Evolutionary conservation across 2,329 filamentous ascomycete genomes (phyloP), one percentile per base, ranked within the genome.

Genomic region (Monilinia aucupariae): DNA sequence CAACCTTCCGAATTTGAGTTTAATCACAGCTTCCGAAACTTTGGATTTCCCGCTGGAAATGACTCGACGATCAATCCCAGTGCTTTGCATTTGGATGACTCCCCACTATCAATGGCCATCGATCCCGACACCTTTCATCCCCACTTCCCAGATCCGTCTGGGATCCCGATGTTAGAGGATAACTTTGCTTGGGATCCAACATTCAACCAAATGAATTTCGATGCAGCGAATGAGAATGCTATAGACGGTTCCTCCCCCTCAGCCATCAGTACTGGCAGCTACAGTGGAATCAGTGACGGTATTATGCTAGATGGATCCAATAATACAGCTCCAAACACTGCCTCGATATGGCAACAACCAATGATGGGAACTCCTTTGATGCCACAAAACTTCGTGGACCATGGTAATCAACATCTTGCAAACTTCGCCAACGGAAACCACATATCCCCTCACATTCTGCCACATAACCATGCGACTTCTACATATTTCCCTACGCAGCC

Each of bases 211-310:
- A 85, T 93, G 80, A 84, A 84, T 9, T 86, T 91, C 74, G 82
- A 81, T 70, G 84, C 83, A 63, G 78, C 80, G 62, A 89, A 88
- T 71, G 92, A 96, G 70, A 88, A 87, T 68, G 91, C 90, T 34
- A 84, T 97, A 61, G 93, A 96, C 71, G 92, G 90, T 64, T 97
- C 94, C 13, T 97, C 94, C 17, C 94, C 94, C 20, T 97, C 94
- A 10, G 92, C 92, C 53, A 93, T 97, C 75, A 97, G 93, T 78
- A 96, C 91, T 50, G 91, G 90, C 64, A 97, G 92, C 76, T 92
- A 96, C 73, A 93, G 90, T 74, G 90, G 88, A 58, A 90, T 92
- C 75, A 96, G 91, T 76, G 94, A 97, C 74, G 54, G 54, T 6
- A 86, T 92, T 64, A 92, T 96, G 88, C 81, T 94, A 64, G 92